Percentiles rank a stretch among this genome's conserved stretches.
Conservation (phyloP, 177 flowering plant genomes). For the Vitis hybrid region DNA sequence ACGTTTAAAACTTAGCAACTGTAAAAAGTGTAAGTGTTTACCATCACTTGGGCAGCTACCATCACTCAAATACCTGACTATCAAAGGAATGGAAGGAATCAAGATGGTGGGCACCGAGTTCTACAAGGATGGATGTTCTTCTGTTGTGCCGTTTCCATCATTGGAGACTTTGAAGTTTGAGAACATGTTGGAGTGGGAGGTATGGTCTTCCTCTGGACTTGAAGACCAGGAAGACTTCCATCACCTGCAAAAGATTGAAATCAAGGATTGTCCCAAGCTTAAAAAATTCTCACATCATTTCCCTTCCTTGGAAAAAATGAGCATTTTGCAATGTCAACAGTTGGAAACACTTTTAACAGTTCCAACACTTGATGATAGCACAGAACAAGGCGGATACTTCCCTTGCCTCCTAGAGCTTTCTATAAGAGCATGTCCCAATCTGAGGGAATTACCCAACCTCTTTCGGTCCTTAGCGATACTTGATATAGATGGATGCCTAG, state of each 20-base stretch:
- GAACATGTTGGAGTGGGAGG: constrained; percentile 17
- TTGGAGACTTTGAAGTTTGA: constrained; percentile 14
- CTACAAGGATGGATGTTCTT: background rate
- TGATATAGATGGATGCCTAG: constrained; percentile 7
- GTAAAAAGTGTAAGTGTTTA: constrained; percentile 2
- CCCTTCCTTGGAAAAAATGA: constrained; percentile 3
- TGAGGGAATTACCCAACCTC: constrained; percentile 2
- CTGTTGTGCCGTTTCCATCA: constrained; percentile 9
- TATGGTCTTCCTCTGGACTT: constrained; percentile 9
- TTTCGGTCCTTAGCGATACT: constrained; percentile 5
- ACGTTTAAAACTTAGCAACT: background rate
- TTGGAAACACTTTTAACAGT: background rate
- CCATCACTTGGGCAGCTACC: constrained; percentile 11
- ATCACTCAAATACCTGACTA: constrained; percentile 4
- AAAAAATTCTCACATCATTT: constrained; percentile 4
- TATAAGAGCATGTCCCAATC: constrained; percentile 10
- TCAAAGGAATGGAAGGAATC: constrained; percentile 4
- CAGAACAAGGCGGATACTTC: constrained; percentile 1
- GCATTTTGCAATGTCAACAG: constrained; percentile 1
- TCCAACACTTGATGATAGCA: background rate
- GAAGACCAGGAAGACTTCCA: constrained; percentile 7
- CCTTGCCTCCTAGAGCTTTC: constrained; percentile 16
- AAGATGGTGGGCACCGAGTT: constrained; percentile 1
- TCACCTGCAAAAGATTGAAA: background rate
- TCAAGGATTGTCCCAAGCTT: constrained; percentile 9